Conservation (phyloP, 495 filamentous ascomycete genomes). For the Chaetomium tenue region DNA sequence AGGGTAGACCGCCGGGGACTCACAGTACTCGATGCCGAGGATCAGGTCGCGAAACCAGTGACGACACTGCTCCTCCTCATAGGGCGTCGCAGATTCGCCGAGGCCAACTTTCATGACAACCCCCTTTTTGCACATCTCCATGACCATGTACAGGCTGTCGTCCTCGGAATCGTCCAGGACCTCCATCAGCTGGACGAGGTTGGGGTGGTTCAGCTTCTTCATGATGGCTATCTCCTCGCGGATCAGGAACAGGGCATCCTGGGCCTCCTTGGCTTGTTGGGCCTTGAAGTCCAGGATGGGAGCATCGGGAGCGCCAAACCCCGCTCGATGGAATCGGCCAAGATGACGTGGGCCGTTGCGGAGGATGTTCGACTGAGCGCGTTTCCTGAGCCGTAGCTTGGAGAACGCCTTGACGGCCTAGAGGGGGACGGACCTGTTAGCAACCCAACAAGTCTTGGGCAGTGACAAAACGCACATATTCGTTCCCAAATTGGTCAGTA, state of each 20-base stretch:
- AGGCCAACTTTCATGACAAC: conserved; percentile 95
- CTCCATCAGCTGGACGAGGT: conserved; percentile 88
- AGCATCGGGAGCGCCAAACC: conserved; percentile 63
- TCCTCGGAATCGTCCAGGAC: conserved; percentile 94
- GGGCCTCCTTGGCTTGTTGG: conserved; percentile 55
- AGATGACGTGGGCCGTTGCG: conserved; percentile 54
- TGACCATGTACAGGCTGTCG: conserved; percentile 95
- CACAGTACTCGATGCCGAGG: conserved; percentile 89
- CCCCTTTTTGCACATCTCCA: conserved; percentile 98
- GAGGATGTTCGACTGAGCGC: conserved; percentile 87
- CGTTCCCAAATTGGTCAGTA: conserved; percentile 82
- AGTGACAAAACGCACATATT: conserved; percentile 69
- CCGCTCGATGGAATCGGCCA: conserved; percentile 36
- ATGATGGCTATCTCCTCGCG: conserved; percentile 97
- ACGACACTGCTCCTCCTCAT: conserved; percentile 78
- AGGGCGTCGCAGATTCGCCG: conserved; percentile 78
- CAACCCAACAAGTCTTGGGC: neutral
- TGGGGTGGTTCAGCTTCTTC: conserved; percentile 95
- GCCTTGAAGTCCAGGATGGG: conserved; percentile 53
- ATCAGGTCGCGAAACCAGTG: conserved; percentile 95
- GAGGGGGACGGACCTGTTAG: neutral
- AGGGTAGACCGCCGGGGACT: conserved; percentile 32
- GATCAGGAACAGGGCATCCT: conserved; percentile 83
- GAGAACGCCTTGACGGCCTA: conserved; percentile 98
- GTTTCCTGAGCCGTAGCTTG: conserved; percentile 86